Conservation (phyloP, 768 basidiomycete species). For the Auriscalpium microsporum region DNA sequence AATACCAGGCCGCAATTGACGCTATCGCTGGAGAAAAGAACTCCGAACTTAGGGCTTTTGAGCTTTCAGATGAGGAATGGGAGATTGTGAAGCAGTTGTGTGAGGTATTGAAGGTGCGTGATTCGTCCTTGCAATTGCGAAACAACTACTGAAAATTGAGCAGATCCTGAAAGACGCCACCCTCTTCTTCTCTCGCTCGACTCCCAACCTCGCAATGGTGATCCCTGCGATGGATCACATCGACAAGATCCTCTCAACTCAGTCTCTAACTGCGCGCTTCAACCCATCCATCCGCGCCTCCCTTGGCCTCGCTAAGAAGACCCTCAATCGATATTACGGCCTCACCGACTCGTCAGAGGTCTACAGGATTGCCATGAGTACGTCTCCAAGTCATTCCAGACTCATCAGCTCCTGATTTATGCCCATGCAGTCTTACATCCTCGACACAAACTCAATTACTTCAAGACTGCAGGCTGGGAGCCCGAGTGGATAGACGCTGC, state of each 20-base stretch:
- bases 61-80: background rate
- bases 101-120: slow-evolving; percentile 17
- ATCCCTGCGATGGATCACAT: slow-evolving; percentile 22
- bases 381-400: slow-evolving; percentile 3
- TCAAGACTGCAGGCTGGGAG: slow-evolving; percentile 4
- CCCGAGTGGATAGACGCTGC: slow-evolving; percentile 3
- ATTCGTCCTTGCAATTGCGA: background rate
- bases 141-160: background rate
- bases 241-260: slow-evolving; percentile 6
- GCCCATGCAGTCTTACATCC: slow-evolving; percentile 3
- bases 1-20: no score
- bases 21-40: no score
- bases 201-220: slow-evolving; percentile 19
- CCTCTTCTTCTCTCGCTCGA: slow-evolving; percentile 17
- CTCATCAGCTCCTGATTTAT: background rate
- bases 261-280: background rate
- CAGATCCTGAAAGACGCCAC: slow-evolving; percentile 18
- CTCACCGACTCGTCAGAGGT: slow-evolving; percentile 23
- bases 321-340: slow-evolving; percentile 26
- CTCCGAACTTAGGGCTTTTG: no score
- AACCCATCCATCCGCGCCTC: slow-evolving; percentile 17
- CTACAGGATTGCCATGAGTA: slow-evolving; percentile 29
- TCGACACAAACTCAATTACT: slow-evolving; percentile 6
- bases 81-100: slow-evolving; percentile 7
- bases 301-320: slow-evolving; percentile 18